Evolutionary conservation across 768 basidiomycete species (phyloP).

Genomic region (Lentinula lateritia): DNA sequence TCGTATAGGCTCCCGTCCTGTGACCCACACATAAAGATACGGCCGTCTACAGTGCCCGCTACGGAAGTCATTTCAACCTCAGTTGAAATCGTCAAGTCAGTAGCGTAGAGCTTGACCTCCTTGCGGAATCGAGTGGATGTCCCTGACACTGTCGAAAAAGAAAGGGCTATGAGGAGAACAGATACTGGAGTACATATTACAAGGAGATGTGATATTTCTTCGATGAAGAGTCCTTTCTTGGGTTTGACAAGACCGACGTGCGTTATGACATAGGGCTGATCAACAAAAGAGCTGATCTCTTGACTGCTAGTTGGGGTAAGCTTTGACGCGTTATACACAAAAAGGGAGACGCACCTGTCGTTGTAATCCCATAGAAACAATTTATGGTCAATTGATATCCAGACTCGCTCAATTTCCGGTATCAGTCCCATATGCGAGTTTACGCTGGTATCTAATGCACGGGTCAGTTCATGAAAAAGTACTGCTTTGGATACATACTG

Average conservation of each 20-base stretch:
- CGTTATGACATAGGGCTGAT: constrained; percentile 86
- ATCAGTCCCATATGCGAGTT: constrained; percentile 86
- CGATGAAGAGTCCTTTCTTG: constrained; percentile 82
- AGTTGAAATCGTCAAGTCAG: constrained; percentile 73
- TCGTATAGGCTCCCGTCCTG: constrained; percentile 91
- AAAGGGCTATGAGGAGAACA: constrained; percentile 80
- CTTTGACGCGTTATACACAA: not conserved
- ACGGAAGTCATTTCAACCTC: constrained; percentile 87
- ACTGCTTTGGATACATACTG: constrained; percentile 34
- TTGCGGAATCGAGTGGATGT: constrained; percentile 40
- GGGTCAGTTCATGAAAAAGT: constrained; percentile 7
- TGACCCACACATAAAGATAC: constrained; percentile 86
- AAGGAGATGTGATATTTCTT: constrained; percentile 84
- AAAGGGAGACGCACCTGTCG: constrained; percentile 62
- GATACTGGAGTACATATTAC: constrained; percentile 86
- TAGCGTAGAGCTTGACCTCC: constrained; percentile 86
- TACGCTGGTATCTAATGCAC: constrained; percentile 49
- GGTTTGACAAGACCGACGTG: constrained; percentile 86
- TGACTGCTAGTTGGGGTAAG: constrained; percentile 39
- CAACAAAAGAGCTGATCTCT: constrained; percentile 87
- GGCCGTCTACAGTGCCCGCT: constrained; percentile 70
- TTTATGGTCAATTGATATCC: constrained; percentile 93
- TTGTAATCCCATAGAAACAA: constrained; percentile 96
- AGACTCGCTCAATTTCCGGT: constrained; percentile 89
- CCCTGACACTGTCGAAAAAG: constrained; percentile 43